A percentile compares a stretch with the other conserved stretches of the same genome.
Evolutionary conservation across 2,329 filamentous ascomycete species (phyloP).

Genomic region (Penicillium sp.): DNA sequence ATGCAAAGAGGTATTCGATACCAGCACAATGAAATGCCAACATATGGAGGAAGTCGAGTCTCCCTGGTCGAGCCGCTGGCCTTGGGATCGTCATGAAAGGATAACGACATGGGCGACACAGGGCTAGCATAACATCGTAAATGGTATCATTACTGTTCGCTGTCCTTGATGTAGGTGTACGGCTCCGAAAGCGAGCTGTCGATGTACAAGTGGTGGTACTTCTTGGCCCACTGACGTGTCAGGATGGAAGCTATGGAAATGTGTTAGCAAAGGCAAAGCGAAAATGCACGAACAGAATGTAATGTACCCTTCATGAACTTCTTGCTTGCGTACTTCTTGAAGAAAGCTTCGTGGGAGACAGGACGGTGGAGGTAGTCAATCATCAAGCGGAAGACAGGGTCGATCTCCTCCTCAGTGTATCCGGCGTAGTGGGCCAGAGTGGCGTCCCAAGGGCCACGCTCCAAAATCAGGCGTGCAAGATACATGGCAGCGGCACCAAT

Average conservation of each 20-base stretch:
- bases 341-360: conserved; percentile 93
- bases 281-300: background rate
- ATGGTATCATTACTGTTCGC: conserved; percentile 29
- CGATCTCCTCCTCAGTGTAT: conserved; percentile 88
- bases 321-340: conserved; percentile 99
- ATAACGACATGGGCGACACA: conserved; percentile 21
- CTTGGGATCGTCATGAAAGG: conserved; percentile 27
- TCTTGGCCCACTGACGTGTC: conserved; percentile 90
- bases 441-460: conserved; percentile 87
- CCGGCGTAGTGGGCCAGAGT: conserved; percentile 89
- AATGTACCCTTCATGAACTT: conserved; percentile 93
- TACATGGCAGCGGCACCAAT: conserved; percentile 95
- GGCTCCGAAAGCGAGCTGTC: conserved; percentile 32
- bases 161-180: conserved; percentile 34
- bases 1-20: conserved; percentile 40
- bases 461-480: conserved; percentile 82
- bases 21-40: conserved; percentile 44
- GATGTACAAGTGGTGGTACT: conserved; percentile 53
- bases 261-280: conserved; percentile 21
- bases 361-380: conserved; percentile 92
- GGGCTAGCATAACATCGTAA: conserved; percentile 28
- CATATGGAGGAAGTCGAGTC: conserved; percentile 35
- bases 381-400: conserved; percentile 91
- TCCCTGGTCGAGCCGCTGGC: conserved; percentile 25
- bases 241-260: conserved; percentile 73